Base-by-base conservation (phyloP, 257 asterid genomes). In the Nicotiana sylvestris region DNA sequence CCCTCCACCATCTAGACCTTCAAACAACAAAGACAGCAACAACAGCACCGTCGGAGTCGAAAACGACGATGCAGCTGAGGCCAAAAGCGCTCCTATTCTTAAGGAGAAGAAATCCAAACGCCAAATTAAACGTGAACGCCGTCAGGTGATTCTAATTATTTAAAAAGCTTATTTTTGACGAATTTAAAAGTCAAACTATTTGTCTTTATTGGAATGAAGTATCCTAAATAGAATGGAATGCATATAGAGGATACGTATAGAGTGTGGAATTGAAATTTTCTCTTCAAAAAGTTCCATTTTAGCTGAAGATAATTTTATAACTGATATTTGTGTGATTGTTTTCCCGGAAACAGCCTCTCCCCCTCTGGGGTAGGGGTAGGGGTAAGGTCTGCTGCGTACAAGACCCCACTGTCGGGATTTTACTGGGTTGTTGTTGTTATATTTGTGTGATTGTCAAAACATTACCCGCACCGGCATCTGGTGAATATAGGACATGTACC, bases 21-120 rank as follows among this genome's bases (percentile, higher is more conserved):
- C 37, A 43, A 69, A 8, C 56, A 37, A 68, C 11, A 49, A 83
- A 55, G 18, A 16, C 56, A 68, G 37, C 78, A 76, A 62, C 77
- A 80, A 18, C 13, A 3, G 12, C 68, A 1, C 10, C 9, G 25
- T 27, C 27, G 62, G 56, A 64, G 81, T 27, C 49, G 74, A 57
- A 43, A 80, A 84, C 55, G 92, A 88, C 35, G 84, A 60, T 53
- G 82, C 12, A 18, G 27, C 89, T 58, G 87, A 85, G 77, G 70
- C 84, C 29, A 82, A 86, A 60, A 43, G 86, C 2, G 88, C 89
- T 83, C 86, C 94, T 39, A 16, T 94, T 78, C 67, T 90, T 65
- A 90, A 84, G 89, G 98, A 92, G 86, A 96, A 96, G 87, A 94
- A 93, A 85, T 96, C 99, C 77, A 96, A 96, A 87, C 97, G 99